Conservation (phyloP, 2,329 filamentous ascomycete species). For the Geosmithia morbida region DNA sequence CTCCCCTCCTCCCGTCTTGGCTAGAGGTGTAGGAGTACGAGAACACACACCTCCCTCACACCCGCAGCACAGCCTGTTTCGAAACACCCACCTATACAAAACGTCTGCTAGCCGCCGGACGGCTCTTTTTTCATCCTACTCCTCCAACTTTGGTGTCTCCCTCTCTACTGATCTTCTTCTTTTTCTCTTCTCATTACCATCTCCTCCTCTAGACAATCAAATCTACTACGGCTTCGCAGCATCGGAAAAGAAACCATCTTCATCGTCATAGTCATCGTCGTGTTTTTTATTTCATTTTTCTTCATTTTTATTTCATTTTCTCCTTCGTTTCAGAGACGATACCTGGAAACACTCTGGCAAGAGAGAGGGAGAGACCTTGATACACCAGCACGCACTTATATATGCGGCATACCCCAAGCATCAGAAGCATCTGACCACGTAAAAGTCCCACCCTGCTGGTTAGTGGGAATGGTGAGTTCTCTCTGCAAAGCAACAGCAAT, state of each 20-base stretch:
- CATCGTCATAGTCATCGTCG: no score
- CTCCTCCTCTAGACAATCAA: background rate
- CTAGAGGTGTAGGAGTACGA: background rate
- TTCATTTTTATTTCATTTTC: no score
- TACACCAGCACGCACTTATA: no score
- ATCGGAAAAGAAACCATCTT: no score
- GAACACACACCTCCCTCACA: background rate
- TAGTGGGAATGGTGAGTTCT: slow-evolving; percentile 1
- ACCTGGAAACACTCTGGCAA: no score
- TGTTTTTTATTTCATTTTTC: no score
- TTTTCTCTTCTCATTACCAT: background rate
- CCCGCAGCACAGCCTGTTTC: background rate
- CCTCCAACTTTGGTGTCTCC: slow-evolving; percentile 16
- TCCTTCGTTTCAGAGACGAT: no score
- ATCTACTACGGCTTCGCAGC: background rate
- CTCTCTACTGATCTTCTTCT: background rate
- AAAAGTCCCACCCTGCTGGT: slow-evolving; percentile 2
- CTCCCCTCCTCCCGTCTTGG: background rate
- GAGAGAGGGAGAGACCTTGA: no score
- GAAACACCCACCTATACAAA: slow-evolving; percentile 26
- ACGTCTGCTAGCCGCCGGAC: slow-evolving; percentile 28
- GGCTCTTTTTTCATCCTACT: slow-evolving; percentile 14
- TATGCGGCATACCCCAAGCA: background rate
- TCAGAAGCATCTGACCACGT: slow-evolving; percentile 4
- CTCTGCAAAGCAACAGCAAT: background rate